phyloP scores from a whole-genome alignment of 1,284 basidiomycete genomes.

The Waitea zeae region DNA sequence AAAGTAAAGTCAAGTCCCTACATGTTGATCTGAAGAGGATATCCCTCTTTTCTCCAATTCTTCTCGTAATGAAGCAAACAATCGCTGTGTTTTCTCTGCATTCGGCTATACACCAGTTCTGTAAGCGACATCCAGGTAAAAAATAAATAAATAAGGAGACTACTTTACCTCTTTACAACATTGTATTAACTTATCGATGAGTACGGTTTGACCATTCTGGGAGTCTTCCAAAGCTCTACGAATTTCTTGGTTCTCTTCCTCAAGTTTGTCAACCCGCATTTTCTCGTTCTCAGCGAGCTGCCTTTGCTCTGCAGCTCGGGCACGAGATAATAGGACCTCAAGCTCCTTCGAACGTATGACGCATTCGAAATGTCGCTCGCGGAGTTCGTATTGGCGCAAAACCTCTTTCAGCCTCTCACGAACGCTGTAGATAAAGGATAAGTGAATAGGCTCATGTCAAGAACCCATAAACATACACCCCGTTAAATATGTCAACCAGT shows the following conservation, averaged over 20 bases:
- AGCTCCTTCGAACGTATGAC: constrained; percentile 77
- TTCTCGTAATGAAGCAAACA: constrained; percentile 64
- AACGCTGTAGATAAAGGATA: constrained; percentile 24
- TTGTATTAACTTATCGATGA: constrained; percentile 62
- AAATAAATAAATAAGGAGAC: no score
- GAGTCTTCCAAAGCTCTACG: constrained; percentile 58
- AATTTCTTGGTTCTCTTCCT: constrained; percentile 50
- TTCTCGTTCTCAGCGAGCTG: constrained; percentile 62
- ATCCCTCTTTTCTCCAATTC: constrained; percentile 57
- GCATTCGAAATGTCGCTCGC: constrained; percentile 76
- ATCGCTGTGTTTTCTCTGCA: constrained; percentile 57
- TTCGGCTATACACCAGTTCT: constrained; percentile 39
- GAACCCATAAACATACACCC: constrained; percentile 34
- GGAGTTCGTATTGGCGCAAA: constrained; percentile 67
- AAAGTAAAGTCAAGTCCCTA: no score
- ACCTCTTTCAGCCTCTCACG: constrained; percentile 71
- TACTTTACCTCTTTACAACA: constrained; percentile 72
- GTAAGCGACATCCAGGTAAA: constrained; percentile 11
- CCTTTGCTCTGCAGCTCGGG: constrained; percentile 68
- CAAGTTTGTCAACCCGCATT: constrained; percentile 40
- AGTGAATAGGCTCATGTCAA: not conserved
- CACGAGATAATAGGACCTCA: constrained; percentile 65
- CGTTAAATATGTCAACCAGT: constrained; percentile 64
- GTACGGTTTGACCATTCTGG: constrained; percentile 53
- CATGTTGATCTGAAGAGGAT: no score